Base-by-base conservation (phyloP, 2,329 filamentous ascomycete genomes). In the Ophiostoma tasmaniense region DNA sequence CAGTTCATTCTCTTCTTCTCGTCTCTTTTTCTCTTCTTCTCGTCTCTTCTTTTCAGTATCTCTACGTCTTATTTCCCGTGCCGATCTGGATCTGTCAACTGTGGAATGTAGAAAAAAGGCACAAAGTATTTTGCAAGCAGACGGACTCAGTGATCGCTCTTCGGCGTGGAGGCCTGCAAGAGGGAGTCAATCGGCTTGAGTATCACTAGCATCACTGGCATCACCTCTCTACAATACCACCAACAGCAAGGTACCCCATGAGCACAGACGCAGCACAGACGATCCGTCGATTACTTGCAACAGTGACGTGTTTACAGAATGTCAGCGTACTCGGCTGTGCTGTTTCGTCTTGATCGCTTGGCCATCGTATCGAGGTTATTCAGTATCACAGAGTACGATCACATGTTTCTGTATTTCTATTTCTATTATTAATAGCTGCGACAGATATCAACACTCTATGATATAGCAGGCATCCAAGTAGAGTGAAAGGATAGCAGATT, bases 221-320 rank as follows among this genome's bases (percentile, higher is more conserved):
- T n/a, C n/a, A n/a, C n/a, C n/a, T n/a, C n/a, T n/a, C 33, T 33
- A 33, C 33, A 33, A 33, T 6, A 33, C 5, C 3, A 33, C 8
- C 33, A 33, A 4, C 33, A 33, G 5, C 33, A 33, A 4, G 33
- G 8, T 55, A n/a, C 50, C 22, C 50, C 50, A 55, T 55, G 50
- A 55, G 50, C 50, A 55, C 50, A 55, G 50, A 55, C 50, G 11
- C 25, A 30, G 55, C 55, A 61, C 55, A 61, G 55, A 61, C 55
- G 7, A 30, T 61, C n/a, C 50, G 50, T 28, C 50, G 50, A 55
- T 55, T 14, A 5, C n/a, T n/a, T 55, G 50, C 17, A 45, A 45
- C 17, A 7, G 6, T 17, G 14, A 45, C 14, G 42, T 6, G 20
- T 45, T 17, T 7, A 45, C n/a, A n/a, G n/a, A n/a, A n/a, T n/a